Evolutionary conservation across 805 yeast species (phyloP), one percentile per base, ranked within the genome.

Genomic region (Kuraishia hungarica): DNA sequence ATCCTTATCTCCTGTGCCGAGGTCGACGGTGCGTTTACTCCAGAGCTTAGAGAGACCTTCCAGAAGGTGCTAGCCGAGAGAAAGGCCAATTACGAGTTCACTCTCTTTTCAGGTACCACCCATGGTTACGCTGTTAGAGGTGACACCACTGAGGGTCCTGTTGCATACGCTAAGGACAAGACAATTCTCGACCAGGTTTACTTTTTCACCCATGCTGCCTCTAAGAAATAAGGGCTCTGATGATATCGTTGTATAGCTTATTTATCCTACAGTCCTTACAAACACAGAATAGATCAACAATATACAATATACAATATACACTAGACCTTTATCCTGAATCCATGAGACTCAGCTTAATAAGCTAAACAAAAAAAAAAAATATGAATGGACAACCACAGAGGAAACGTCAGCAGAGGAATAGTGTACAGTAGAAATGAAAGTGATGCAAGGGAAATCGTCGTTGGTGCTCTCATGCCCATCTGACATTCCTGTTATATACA

Each of bases 101-200:
- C 83, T 56, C 64, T 88, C 51, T 86, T 80, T 67, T 67, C 85
- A 29, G 86, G 86, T 55, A 85, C 80, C 23, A 22, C 66, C 2
- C 97, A 92, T 67, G 97, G 97, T 0, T 92, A 75, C 68, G 82
- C 96, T 22, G 83, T 80, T 48, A 86, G 88, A 71, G 96, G 96
- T 56, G 96, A 91, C 66, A 58, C 77, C 39, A 58, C 71, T 8
- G 72, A 73, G 56, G 84, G 85, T 22, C 66, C 61, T 35, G 80
- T 79, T 55, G 75, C 68, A 60, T 84, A 83, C 60, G 90, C 96
- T 48, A 83, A 79, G 68, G 87, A 86, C 59, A 87, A 85, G 74
- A 75, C 84, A 1, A 70, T 86, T 48, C 49, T 63, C 52, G 78
- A 77, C 73, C 80, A 84, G 70, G 62, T 67, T 23, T 51, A 48